phyloP scores from a whole-genome alignment of 2,329 filamentous ascomycete genomes.

The Ilyonectria sp. region DNA sequence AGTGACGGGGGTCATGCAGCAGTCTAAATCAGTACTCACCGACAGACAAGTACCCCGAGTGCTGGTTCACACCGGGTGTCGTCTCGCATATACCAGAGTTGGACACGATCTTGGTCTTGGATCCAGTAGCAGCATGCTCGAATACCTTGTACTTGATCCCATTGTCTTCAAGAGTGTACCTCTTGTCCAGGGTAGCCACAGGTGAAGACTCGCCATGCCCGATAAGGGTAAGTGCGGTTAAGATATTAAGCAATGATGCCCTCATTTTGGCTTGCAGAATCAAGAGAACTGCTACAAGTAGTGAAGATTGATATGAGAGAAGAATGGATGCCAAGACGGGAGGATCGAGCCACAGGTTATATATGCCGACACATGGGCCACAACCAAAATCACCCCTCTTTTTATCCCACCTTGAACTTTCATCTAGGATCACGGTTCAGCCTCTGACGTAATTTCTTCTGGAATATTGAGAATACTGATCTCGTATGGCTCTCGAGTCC shows the following conservation, averaged over 20 bases:
- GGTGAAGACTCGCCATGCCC: background rate
- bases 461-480: background rate
- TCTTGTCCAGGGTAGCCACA: background rate
- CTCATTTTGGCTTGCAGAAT: background rate
- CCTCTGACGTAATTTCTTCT: background rate
- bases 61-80: constrained; percentile 7
- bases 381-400: background rate
- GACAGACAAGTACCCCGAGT: constrained; percentile 2
- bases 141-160: constrained; percentile 16
- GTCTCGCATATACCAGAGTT: constrained; percentile 15
- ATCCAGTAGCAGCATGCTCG: constrained; percentile 10
- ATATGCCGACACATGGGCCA: background rate
- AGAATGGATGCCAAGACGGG: background rate
- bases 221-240: background rate
- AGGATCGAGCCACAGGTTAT: background rate
- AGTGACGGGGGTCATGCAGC: background rate
- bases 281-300: background rate
- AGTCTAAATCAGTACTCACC: background rate
- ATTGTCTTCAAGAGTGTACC: background rate
- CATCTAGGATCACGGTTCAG: background rate
- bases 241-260: background rate
- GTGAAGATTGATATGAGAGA: background rate
- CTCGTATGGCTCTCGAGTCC: background rate
- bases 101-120: constrained; percentile 7
- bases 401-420: background rate